Evolutionary conservation across 2,329 filamentous ascomycete species (phyloP), one percentile per base, ranked within the genome.

Genomic region (Tolypocladium ophioglossoides): DNA sequence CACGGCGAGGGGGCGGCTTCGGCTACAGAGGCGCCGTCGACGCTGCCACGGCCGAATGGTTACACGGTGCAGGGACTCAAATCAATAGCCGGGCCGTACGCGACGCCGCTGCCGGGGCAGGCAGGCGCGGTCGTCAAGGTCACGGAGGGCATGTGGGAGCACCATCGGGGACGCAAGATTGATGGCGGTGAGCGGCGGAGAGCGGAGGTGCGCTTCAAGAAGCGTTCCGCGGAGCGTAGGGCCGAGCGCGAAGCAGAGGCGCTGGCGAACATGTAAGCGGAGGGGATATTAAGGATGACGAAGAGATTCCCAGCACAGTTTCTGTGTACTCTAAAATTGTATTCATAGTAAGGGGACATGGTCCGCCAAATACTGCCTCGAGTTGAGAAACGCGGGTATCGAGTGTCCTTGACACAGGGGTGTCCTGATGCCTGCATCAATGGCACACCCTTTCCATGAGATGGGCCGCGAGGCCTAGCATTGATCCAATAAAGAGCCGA

Each of bases 101-200:
- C 91, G 7, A 75, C 85, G 66, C 82, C 84, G 5, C 66, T 91
- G 32, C 85, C 87, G 69, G 81, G 80, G 1, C 79, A 82, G 1
- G 73, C 75, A 41, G 84, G 82, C 10, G 88, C 85, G 12, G 76
- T 78, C 52, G 78, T 97, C 61, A 77, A 78, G 58, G 79, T 89
- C 24, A 83, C 85, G 54, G 91, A 96, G 69, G 91, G 92, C 11
- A 86, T 97, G 76, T 97, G 92, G 94, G 92, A 97, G 75, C 78
- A 91, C 64, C 85, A 80, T 68, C 80, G 85, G 64, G 92, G 94
- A 32, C 83, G 84, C 65, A 97, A 97, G 84, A 85, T 99, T 61
- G 91, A 97, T 72, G 94, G 94, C 66, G 94, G 94, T 78, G 94
- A 99, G 78, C 85, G 94, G 70, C 83, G 94, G 71, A 84, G 82